These are phyloP conservation scores for Trypanosoma theileri DNA, from an alignment of 208 protist genomes.

Conservation along the genomic window DNA sequence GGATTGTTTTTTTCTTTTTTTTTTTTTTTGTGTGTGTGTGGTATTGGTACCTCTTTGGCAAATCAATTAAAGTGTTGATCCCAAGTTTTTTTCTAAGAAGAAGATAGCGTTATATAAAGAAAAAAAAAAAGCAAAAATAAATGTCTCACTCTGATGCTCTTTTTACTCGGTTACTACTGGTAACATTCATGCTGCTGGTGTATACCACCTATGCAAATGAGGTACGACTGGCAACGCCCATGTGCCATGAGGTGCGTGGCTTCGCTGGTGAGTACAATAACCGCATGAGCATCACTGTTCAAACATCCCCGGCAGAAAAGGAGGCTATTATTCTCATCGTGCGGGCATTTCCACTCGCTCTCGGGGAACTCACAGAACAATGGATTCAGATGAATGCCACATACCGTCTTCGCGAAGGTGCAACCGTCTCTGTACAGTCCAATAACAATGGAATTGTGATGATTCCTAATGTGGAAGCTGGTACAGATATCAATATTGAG, in stretches of 20 bases:
- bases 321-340: constrained; percentile 66
- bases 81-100: too few species aligned
- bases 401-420: constrained; percentile 37
- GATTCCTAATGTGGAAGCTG: constrained; percentile 43
- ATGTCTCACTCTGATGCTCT: too few species aligned
- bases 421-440: constrained; percentile 29
- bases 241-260: constrained; percentile 68
- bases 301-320: constrained; percentile 25
- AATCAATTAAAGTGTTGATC: too few species aligned
- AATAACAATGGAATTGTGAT: constrained; percentile 64
- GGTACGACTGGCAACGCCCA: constrained; percentile 17
- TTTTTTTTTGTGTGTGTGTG: too few species aligned
- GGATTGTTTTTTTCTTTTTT: too few species aligned
- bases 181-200: too few species aligned
- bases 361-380: constrained; percentile 31
- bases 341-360: constrained; percentile 40
- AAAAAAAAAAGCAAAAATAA: too few species aligned
- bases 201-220: not conserved
- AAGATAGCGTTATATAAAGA: too few species aligned
- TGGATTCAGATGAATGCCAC: constrained; percentile 72
- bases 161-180: too few species aligned
- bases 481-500: constrained; percentile 60
- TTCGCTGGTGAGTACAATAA: constrained; percentile 75
- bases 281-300: constrained; percentile 49
- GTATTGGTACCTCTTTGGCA: too few species aligned